A percentile compares a stretch with the other conserved stretches of the same genome.
Evolutionary conservation across 164 flowering plant species (phyloP).

Genomic region (Vitis amurensis): DNA sequence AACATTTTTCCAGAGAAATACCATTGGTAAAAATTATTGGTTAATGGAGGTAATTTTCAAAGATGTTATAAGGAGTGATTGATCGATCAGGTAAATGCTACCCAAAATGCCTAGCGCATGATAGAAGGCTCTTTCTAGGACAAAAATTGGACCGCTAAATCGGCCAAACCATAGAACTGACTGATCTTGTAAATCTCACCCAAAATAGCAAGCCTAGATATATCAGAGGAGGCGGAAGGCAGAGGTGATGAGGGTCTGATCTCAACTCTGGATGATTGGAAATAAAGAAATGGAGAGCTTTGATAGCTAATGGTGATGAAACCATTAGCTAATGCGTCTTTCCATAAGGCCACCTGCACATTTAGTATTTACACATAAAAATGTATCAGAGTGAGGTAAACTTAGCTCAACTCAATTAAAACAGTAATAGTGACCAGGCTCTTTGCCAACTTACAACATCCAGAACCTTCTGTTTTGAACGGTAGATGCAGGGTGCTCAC

Average conservation of each 20-base stretch:
- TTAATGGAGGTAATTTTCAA: no score
- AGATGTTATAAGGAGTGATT: no score
- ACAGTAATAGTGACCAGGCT: neutral
- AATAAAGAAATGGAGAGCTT: conserved; percentile 25
- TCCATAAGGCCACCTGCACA: conserved; percentile 5
- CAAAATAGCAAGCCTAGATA: conserved; percentile 24
- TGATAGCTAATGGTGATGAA: conserved; percentile 12
- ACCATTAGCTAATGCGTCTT: conserved; percentile 5
- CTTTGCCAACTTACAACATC: neutral
- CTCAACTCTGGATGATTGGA: conserved; percentile 20
- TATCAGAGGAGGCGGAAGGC: neutral
- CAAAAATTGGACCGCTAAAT: no score
- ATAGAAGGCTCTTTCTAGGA: no score
- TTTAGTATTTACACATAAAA: no score
- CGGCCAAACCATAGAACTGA: conserved; percentile 11
- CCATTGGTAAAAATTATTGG: no score
- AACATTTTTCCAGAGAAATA: no score
- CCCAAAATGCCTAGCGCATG: no score
- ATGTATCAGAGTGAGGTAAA: no score
- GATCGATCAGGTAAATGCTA: no score
- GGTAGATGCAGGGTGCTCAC: no score
- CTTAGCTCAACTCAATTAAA: no score
- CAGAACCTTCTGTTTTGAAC: neutral
- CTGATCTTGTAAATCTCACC: conserved; percentile 20
- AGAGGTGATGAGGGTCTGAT: conserved; percentile 10